Base-by-base conservation (phyloP, 495 filamentous ascomycete species). In the Podospora anserina region DNA sequence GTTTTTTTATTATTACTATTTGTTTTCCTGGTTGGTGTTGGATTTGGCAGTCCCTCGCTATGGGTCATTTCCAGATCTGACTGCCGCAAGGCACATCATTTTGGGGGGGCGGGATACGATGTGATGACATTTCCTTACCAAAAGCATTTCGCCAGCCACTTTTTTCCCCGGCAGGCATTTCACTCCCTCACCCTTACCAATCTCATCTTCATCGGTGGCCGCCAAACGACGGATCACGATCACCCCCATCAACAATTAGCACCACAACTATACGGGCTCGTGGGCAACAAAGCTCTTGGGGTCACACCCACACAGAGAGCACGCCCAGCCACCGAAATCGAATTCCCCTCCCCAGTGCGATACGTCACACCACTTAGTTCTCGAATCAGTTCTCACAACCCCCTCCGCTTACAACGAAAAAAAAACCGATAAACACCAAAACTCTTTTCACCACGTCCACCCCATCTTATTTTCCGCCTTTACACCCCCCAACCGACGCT, bases 51-150 rank as follows among this genome's bases (percentile, higher is more conserved):
- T 78, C 76, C 75, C 71, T 74, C 68, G 73, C 55, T 63, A 71
- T 73, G 74, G 78, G 75, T 76, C 70, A 79, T 78, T 76, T 81
- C 76, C 81, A 83, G 84, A 87, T 84, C 80, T 85, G 82, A 82
- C 79, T 84, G 83, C 83, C 84, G 83, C 85, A 83, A 87, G 85
- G 85, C 85, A 83, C 76, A 74, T 79, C 76, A 75, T 83, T 82
- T 73, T 78, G 73, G 18, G 62, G 18, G 74, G 76, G 75, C 64
- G 75, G 77, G 76, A 79, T 77, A 83, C 74, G 80, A 82, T 73
- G 74, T 78, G 72, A 82, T 72, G 80, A 82, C 75, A 70, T 69
- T 78, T 74, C 70, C 79, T 76, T 78, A 76, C 70, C 71, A 79
- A 79, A 75, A 74, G 77, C 78, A 77, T 73, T 72, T 77, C 75